A percentile compares a stretch with the other conserved stretches of the same genome.
Evolutionary conservation across 2,329 filamentous ascomycete genomes (phyloP).

Genomic region (Hypoxylon sp.): DNA sequence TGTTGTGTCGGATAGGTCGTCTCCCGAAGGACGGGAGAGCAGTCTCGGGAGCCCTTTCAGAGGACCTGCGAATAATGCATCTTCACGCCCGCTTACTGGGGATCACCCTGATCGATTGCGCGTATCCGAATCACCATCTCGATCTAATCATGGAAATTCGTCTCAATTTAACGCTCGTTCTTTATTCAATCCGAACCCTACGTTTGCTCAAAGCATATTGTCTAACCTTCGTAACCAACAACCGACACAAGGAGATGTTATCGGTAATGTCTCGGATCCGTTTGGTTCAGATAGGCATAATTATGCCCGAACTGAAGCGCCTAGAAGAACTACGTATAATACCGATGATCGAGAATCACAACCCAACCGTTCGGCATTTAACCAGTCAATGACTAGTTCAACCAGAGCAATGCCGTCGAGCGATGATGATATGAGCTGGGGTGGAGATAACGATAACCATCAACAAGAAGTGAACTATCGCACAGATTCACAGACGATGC

Average conservation of each 20-base stretch:
- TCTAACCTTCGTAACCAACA: constrained; percentile 41
- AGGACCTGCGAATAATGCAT: constrained; percentile 54
- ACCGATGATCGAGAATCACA: constrained; percentile 18
- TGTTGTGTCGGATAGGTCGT: constrained; percentile 71
- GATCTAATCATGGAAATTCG: constrained; percentile 33
- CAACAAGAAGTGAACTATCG: constrained; percentile 34
- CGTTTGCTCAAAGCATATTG: constrained; percentile 43
- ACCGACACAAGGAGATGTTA: constrained; percentile 28
- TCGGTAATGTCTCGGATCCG: constrained; percentile 39
- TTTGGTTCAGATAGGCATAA: constrained; percentile 42
- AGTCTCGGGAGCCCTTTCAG: constrained; percentile 71
- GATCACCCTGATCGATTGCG: constrained; percentile 48
- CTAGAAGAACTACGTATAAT: constrained; percentile 24
- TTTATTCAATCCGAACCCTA: constrained; percentile 38
- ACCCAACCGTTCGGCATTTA: constrained; percentile 6
- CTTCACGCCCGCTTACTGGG: constrained; percentile 38
- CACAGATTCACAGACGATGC: constrained; percentile 30
- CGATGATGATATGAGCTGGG: constrained; percentile 42
- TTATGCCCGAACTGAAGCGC: constrained; percentile 32
- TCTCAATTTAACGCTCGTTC: constrained; percentile 33
- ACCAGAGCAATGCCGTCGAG: constrained; percentile 40
- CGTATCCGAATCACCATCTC: constrained; percentile 48
- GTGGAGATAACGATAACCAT: constrained; percentile 36
- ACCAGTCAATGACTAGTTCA: constrained; percentile 41
- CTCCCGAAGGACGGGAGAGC: constrained; percentile 66